Base-by-base conservation (phyloP, 2,329 filamentous ascomycete species). In the Fusarium denticulatum region DNA sequence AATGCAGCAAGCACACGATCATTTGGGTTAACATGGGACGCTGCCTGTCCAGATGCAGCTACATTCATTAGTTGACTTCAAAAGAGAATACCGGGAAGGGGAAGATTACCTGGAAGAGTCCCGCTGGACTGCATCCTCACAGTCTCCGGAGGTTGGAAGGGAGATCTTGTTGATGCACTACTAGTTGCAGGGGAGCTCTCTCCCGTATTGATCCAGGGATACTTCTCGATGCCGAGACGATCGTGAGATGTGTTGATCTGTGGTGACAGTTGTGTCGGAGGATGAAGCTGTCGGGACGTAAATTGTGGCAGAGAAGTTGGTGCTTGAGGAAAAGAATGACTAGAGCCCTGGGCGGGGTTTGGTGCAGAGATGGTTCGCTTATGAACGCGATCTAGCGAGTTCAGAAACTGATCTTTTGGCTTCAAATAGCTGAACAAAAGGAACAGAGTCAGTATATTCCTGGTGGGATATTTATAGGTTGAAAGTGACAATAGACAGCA, bases 331-430 rank as follows among this genome's bases (percentile, higher is more conserved):
- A 71, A 58, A 60, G 67, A 46, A 67, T 75, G 40, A 64, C 67
- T 45, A 20, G 74, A 71, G 26, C 62, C 67, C 26, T 70, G 80
- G 14, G 82, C 78, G 59, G 86, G 84, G 65, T 85, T 82, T 16
- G 87, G 86, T 12, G 86, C 87, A 14, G 87, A 88, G 24, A 83
- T 82, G 7, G 86, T 83, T 64, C 87, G 80, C 75, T 87, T 88
- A 76, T 89, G 87, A 40, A 79, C 76, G 55, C 77, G 82, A 3
- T 78, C 73, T 63, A 77, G 55, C 46, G 74, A 60, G 59, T 73
- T 69, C 46, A 73, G 50, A 18, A 72, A 55, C 52, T 57, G 63
- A 26, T 70, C 67, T 32, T 52, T 68, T 52, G 52, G 59, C 45
- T 61, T 74, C 46, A 67, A 57, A 43, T 68, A 68, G 56, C 71